Evolutionary conservation across 192 early-diverging fungal species (phyloP).

Genomic region (Linnemannia schmuckeri): DNA sequence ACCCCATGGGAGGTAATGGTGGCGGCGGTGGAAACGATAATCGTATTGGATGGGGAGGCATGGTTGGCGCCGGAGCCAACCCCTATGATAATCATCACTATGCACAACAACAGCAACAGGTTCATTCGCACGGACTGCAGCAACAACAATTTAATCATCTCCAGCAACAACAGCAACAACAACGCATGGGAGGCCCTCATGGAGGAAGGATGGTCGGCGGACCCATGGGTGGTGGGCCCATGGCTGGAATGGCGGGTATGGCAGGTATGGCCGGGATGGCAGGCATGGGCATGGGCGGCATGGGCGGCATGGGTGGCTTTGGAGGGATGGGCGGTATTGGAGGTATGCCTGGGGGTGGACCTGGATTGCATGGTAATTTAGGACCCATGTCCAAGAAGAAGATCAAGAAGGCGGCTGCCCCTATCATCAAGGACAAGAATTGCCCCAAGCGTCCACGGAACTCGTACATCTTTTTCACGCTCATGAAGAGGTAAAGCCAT

Average conservation of each 20-base stretch:
- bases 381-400: slow-evolving; percentile 46
- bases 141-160: slow-evolving; percentile 29
- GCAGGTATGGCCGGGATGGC: slow-evolving; percentile 24
- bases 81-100: slow-evolving; percentile 37
- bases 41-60: slow-evolving; percentile 43
- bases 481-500: slow-evolving; percentile 51
- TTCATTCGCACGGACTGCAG: slow-evolving; percentile 4
- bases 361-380: not conserved
- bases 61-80: slow-evolving; percentile 35
- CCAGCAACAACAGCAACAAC: slow-evolving; percentile 29
- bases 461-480: slow-evolving; percentile 56
- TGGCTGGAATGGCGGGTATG: slow-evolving; percentile 6
- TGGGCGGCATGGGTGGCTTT: slow-evolving; percentile 13
- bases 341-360: slow-evolving; percentile 2
- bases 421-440: slow-evolving; percentile 57
- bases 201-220: not conserved
- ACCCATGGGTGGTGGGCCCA: not conserved
- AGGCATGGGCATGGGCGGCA: slow-evolving; percentile 3
- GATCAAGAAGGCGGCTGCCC: slow-evolving; percentile 24
- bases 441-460: slow-evolving; percentile 58
- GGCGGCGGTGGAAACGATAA: slow-evolving; percentile 5
- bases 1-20: slow-evolving; percentile 10
- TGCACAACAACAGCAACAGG: slow-evolving; percentile 20
- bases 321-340: slow-evolving; percentile 18
- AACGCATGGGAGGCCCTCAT: slow-evolving; percentile 8